These are phyloP conservation scores for Stagonosporopsis rhizophila DNA, from an alignment of 2,329 filamentous ascomycete species.

Conservation along the genomic window DNA sequence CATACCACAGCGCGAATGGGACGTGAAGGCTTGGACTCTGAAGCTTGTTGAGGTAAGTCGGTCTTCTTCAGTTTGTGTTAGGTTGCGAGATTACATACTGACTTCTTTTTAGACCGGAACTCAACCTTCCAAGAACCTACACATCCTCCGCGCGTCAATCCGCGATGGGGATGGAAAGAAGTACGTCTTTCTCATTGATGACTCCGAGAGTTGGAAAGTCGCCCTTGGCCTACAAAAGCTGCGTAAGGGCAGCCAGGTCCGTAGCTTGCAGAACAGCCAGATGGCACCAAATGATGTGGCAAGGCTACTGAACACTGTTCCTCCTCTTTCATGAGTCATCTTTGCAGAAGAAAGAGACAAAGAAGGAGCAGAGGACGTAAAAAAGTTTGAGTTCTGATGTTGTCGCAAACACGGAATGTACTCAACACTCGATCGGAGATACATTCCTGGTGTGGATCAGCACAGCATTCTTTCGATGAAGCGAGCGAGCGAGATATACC, in stretches of 20 bases:
- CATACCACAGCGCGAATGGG: constrained; percentile 96
- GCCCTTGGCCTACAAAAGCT: constrained; percentile 64
- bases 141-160: constrained; percentile 65
- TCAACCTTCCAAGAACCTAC: constrained; percentile 53
- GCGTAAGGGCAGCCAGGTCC: constrained; percentile 62
- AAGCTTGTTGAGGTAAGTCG: constrained; percentile 75
- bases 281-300: constrained; percentile 57
- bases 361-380: not conserved
- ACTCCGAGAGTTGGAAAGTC: constrained; percentile 69
- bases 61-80: not conserved
- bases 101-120: constrained; percentile 49
- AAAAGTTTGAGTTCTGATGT: not conserved
- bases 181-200: constrained; percentile 67
- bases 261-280: constrained; percentile 60
- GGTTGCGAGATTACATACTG: constrained; percentile 17
- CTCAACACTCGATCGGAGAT: not conserved
- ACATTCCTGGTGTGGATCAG: constrained; percentile 11
- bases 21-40: constrained; percentile 97
- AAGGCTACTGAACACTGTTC: constrained; percentile 46
- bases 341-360: not conserved
- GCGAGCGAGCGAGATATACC: constrained; percentile 18
- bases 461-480: constrained; percentile 1
- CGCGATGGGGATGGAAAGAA: constrained; percentile 67
- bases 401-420: not conserved
- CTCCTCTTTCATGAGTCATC: constrained; percentile 26